phyloP scores from a whole-genome alignment of 1,139 yeast genomes.

The Citeromyces siamensis region DNA sequence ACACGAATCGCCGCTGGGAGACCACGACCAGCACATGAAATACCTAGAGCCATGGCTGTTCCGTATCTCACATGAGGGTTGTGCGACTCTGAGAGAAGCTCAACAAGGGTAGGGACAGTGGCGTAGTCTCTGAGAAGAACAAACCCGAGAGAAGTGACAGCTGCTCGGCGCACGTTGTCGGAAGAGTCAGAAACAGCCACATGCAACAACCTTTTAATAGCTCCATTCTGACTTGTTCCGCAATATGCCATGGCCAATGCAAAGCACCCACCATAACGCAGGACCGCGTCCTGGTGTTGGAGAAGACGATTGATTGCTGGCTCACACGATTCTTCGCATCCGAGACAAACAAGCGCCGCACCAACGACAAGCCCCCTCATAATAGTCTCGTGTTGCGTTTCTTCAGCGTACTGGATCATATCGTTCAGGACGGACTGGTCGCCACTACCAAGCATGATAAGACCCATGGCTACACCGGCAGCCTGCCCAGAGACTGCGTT shows the following conservation, averaged over 20 bases:
- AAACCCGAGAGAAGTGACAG: conserved; percentile 91
- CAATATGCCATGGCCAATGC: conserved; percentile 93
- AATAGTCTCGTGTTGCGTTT: conserved; percentile 92
- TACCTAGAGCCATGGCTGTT: conserved; percentile 94
- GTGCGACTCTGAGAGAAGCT: conserved; percentile 84
- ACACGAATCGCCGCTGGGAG: conserved; percentile 83
- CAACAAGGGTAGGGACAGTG: conserved; percentile 92
- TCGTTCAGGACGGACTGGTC: conserved; percentile 59
- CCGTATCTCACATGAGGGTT: conserved; percentile 99
- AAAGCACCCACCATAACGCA: conserved; percentile 94
- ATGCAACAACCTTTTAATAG: conserved; percentile 78
- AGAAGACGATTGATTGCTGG: conserved; percentile 54
- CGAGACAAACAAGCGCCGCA: conserved; percentile 76
- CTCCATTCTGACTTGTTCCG: conserved; percentile 87
- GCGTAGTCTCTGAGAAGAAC: conserved; percentile 82
- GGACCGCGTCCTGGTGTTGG: conserved; percentile 65
- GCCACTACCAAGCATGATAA: conserved; percentile 93
- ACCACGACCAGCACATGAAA: conserved; percentile 94
- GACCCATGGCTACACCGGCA: conserved; percentile 94
- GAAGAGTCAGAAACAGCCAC: conserved; percentile 95
- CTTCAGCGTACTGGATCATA: conserved; percentile 87
- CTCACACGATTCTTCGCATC: conserved; percentile 77
- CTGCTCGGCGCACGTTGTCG: conserved; percentile 94
- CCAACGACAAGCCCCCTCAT: conserved; percentile 89
- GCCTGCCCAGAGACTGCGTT: conserved; percentile 95